Conservation (phyloP, 2,329 filamentous ascomycete genomes). For the Purpureocillium lavendulum region DNA sequence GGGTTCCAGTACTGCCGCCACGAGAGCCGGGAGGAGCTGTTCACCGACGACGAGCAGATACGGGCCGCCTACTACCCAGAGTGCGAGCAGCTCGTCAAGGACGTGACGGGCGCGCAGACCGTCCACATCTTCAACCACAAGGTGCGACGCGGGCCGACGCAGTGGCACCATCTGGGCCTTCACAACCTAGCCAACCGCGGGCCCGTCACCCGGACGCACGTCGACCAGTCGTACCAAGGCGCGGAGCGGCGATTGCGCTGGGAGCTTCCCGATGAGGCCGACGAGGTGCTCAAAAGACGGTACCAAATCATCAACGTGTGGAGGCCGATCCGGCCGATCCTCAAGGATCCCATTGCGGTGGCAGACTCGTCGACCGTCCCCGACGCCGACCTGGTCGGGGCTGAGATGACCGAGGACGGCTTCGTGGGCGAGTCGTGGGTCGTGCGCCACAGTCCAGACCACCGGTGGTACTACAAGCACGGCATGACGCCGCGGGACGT, state of each 20-base stretch:
- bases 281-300: slow-evolving; percentile 24
- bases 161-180: slow-evolving; percentile 61
- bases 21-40: slow-evolving; percentile 20
- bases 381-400: slow-evolving; percentile 41
- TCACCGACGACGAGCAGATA: slow-evolving; percentile 49
- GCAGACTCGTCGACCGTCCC: slow-evolving; percentile 40
- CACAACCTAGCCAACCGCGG: slow-evolving; percentile 49
- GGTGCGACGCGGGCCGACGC: slow-evolving; percentile 42
- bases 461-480: slow-evolving; percentile 46
- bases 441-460: slow-evolving; percentile 29
- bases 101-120: slow-evolving; percentile 47
- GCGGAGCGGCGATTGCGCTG: slow-evolving; percentile 21
- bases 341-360: slow-evolving; percentile 41
- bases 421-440: slow-evolving; percentile 40
- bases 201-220: slow-evolving; percentile 28
- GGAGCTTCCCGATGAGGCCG: slow-evolving; percentile 35
- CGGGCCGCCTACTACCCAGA: slow-evolving; percentile 62
- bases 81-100: slow-evolving; percentile 56
- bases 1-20: slow-evolving; percentile 30
- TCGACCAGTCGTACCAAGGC: slow-evolving; percentile 44
- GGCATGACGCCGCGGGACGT: slow-evolving; percentile 44
- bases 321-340: slow-evolving; percentile 27
- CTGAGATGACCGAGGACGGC: slow-evolving; percentile 40
- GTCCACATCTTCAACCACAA: slow-evolving; percentile 68
- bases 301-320: slow-evolving; percentile 47